Percentiles rank a stretch among this genome's conserved stretches.
phyloP scores from a whole-genome alignment of 78 protist genomes.

The Dictyostelium firmibasis region DNA sequence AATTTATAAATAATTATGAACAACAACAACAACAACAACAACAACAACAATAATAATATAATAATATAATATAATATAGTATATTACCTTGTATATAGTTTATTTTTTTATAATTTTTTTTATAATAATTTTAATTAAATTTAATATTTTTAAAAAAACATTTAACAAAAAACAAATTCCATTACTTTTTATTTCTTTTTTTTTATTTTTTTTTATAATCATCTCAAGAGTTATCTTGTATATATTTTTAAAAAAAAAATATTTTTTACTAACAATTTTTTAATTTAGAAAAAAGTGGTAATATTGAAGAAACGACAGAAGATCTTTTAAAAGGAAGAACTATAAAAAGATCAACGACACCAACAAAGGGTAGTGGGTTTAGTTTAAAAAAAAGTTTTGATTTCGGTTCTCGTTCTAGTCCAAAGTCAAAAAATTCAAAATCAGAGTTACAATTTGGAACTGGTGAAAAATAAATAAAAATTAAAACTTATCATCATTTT shows the following conservation, averaged over 20 bases:
- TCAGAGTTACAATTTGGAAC: not conserved
- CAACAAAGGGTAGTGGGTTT: not conserved
- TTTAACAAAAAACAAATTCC: not conserved
- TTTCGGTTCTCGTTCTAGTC: not conserved
- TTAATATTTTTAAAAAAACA: too few species aligned
- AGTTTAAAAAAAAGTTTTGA: not conserved
- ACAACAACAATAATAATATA: not conserved
- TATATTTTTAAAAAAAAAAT: not conserved
- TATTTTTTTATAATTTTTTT: not conserved
- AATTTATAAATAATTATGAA: not conserved
- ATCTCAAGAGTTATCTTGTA: not conserved
- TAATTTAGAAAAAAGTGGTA: not conserved
- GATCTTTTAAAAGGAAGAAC: not conserved
- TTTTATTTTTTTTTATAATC: too few species aligned
- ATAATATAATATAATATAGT: not conserved
- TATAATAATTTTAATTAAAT: not conserved
- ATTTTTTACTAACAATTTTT: not conserved
- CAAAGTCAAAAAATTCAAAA: not conserved
- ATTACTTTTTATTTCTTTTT: not conserved
- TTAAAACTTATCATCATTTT: too few species aligned
- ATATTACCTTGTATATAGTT: not conserved
- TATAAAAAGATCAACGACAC: not conserved
- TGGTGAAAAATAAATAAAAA: not conserved
- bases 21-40: not conserved
- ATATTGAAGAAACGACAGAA: not conserved